Conservation (phyloP, 306 rosid species). For the Dalbergia cochinchinensis region DNA sequence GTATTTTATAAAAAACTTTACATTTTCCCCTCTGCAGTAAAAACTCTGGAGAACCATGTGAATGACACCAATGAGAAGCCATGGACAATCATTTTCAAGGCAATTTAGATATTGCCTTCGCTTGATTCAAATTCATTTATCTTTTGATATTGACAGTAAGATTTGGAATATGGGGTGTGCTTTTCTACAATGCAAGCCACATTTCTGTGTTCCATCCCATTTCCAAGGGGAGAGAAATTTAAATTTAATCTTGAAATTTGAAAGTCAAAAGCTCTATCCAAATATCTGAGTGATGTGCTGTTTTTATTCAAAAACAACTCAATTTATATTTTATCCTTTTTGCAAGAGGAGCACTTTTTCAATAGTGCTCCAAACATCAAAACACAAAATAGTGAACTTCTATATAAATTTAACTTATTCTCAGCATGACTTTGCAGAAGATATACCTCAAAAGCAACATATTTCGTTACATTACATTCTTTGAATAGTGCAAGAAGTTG, state of each 20-base stretch:
- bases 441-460: background rate
- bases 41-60: conserved; percentile 17
- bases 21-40: background rate
- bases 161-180: background rate
- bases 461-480: conserved; percentile 14
- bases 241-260: background rate
- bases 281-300: background rate
- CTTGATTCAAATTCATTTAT: conserved; percentile 31
- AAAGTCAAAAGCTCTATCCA: background rate
- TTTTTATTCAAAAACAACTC: background rate
- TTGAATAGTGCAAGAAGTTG: background rate
- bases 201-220: background rate
- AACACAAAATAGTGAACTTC: background rate
- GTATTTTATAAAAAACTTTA: background rate
- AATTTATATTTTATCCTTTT: background rate
- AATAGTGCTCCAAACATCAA: conserved; percentile 8
- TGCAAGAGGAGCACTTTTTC: conserved; percentile 3
- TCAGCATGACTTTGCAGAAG: background rate
- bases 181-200: background rate
- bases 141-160: background rate
- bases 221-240: background rate
- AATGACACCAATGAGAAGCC: background rate
- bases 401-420: conserved; percentile 12
- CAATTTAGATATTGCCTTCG: background rate
- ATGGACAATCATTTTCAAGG: conserved; percentile 20